Evolutionary conservation across 192 early-diverging fungal species (phyloP).

Genomic region (Oehlia diaphana): DNA sequence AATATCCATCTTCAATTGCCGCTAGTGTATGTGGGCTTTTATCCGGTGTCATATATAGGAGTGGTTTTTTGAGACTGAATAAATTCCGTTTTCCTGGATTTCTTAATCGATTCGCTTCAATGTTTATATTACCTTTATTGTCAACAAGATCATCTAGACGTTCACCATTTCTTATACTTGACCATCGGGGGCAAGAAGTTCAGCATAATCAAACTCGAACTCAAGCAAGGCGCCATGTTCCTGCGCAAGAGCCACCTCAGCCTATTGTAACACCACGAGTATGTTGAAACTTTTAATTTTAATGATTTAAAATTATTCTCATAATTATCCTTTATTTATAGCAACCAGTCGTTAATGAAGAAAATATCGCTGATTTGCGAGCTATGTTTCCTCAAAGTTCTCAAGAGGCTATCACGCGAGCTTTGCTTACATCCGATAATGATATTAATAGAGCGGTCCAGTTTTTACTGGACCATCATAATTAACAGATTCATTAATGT

Average conservation of each 20-base stretch:
- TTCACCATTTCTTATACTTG: conserved; percentile 40
- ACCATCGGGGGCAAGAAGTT: conserved; percentile 35
- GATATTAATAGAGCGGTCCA: conserved; percentile 60
- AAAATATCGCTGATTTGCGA: conserved; percentile 49
- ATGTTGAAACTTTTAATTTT: background rate
- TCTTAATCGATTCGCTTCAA: conserved; percentile 34
- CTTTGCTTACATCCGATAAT: conserved; percentile 56
- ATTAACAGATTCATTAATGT: background rate
- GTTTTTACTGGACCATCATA: conserved; percentile 41
- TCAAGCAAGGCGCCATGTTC: conserved; percentile 21
- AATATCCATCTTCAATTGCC: conserved; percentile 45
- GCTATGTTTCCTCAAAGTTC: conserved; percentile 59
- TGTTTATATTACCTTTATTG: conserved; percentile 51
- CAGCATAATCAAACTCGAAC: conserved; percentile 40
- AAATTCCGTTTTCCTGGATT: conserved; percentile 53
- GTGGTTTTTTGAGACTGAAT: conserved; percentile 50
- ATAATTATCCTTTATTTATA: background rate
- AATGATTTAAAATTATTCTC: background rate
- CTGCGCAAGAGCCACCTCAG: background rate
- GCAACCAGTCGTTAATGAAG: conserved; percentile 29
- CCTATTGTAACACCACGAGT: background rate
- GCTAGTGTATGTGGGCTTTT: conserved; percentile 50
- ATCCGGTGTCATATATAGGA: conserved; percentile 53
- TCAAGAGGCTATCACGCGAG: conserved; percentile 48
- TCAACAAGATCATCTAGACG: conserved; percentile 47